Evolutionary conservation across 179 eudicot species (phyloP), one percentile per base, ranked within the genome.

Genomic region (Beta macrorhiza): DNA sequence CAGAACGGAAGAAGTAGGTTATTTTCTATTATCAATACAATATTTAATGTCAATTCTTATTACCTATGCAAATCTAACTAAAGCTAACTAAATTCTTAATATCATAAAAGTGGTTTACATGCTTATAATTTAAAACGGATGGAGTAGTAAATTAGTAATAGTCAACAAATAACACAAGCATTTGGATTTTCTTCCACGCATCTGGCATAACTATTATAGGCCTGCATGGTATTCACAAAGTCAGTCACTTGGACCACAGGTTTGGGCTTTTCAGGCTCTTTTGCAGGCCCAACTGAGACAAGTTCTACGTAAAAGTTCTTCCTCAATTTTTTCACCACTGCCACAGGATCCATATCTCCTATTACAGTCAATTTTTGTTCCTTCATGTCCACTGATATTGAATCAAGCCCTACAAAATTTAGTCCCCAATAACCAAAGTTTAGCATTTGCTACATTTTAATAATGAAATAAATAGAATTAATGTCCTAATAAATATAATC

Each of bases 221-320:
- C n/a, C 20, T 15, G 63, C 63, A 16, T 15, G 22, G 63, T 16
- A 16, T 58, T 16, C 17, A 4, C 5, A 16, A 58, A 58, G 20
- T n/a, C 13, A 13, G 29, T 10, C 75, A 42, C 7, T 19, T 70
- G 68, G 76, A 74, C 77, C 56, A 19, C 56, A 7, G 44, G 68
- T 14, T 79, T 79, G 22, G 75, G 59, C 82, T 82, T 78, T 67
- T 83, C 79, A 37, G 85, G 85, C 72, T 79, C 85, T 42, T 83
- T 83, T n/a, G 51, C 78, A 0, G 83, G 72, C 59, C 76, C 85
- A 52, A 83, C 73, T 32, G 83, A 79, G 49, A 79, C 11, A 14
- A 83, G 32, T 6, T 83, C 83, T 0, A 82, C 52, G 3, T 70
- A 62, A 25, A 68, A 83, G 58, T 20, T 64, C 57, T 83, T 83